Conservation (phyloP, 73 alveolate species). For the Paramecium sexaurelia region DNA sequence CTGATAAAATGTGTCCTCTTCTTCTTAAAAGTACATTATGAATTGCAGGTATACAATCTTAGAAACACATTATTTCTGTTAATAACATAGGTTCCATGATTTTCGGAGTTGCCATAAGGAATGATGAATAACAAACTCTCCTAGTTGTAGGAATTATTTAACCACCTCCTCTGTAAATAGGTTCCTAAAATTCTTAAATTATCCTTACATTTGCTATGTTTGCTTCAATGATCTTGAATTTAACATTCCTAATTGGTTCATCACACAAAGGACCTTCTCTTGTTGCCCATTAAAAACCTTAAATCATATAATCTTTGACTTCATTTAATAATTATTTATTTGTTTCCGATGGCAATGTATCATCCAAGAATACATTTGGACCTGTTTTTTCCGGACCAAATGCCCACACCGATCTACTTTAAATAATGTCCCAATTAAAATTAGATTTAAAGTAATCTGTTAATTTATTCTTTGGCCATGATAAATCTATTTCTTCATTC, state of each 20-base stretch:
- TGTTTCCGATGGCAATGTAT: constrained; percentile 94
- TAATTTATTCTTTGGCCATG: constrained; percentile 51
- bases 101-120: constrained; percentile 98
- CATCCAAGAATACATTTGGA: constrained; percentile 95
- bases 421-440: constrained; percentile 94
- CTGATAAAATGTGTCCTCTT: constrained; percentile 91
- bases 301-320: constrained; percentile 90
- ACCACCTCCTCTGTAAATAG: constrained; percentile 96
- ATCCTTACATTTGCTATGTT: constrained; percentile 73
- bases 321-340: constrained; percentile 82
- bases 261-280: constrained; percentile 99
- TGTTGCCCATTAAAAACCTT: constrained; percentile 99
- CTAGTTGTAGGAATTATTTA: constrained; percentile 99
- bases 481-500: constrained; percentile 76
- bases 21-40: constrained; percentile 93
- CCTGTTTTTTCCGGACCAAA: constrained; percentile 96
- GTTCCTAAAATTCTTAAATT: constrained; percentile 47
- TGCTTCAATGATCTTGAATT: constrained; percentile 95
- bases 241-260: constrained; percentile 97
- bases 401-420: constrained; percentile 98
- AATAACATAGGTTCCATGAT: constrained; percentile 97
- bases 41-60: constrained; percentile 96
- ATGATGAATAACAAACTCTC: constrained; percentile 96
- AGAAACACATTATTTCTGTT: constrained; percentile 96
- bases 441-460: constrained; percentile 73